Conservation (phyloP, 1,139 yeast species). For the Yamadazyma kanchanaburiensis region DNA sequence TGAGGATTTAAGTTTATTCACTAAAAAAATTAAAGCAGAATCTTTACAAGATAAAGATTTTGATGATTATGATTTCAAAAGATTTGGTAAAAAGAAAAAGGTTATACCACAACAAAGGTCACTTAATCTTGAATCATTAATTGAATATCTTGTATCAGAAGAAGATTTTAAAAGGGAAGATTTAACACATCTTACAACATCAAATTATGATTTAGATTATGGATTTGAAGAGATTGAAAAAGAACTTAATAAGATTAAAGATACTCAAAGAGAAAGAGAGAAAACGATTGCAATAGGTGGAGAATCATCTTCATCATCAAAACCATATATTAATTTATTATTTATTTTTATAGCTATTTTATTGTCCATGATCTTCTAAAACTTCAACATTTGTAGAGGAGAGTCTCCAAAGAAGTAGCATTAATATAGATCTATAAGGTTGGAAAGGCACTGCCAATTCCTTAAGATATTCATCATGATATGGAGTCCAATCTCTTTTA, state of each 20-base stretch:
- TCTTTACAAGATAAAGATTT: conserved; percentile 9
- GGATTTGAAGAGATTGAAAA: conserved; percentile 37
- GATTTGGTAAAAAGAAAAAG: conserved; percentile 3
- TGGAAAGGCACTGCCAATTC: conserved; percentile 54
- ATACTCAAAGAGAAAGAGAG: conserved; percentile 12
- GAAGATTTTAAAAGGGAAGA: conserved; percentile 29
- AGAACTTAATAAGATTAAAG: conserved; percentile 30
- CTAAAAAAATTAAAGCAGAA: conserved; percentile 11
- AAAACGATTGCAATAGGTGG: conserved; percentile 34
- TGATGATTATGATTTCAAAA: conserved; percentile 11
- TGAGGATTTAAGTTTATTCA: conserved; percentile 8
- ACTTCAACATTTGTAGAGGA: conserved; percentile 58
- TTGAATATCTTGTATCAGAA: conserved; percentile 22
- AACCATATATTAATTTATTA: conserved; percentile 1
- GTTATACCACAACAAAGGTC: conserved; percentile 13
- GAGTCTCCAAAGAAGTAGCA: conserved; percentile 74
- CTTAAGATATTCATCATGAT: conserved; percentile 57
- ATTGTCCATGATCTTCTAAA: conserved; percentile 16
- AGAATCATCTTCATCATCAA: conserved; percentile 14
- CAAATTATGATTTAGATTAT: conserved; percentile 30
- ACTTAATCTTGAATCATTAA: no score
- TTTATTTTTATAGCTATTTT: not conserved
- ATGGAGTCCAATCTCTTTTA: conserved; percentile 55
- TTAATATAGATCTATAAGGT: conserved; percentile 69
- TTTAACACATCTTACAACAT: conserved; percentile 22